Evolutionary conservation across 2,329 filamentous ascomycete species (phyloP), one percentile per base, ranked within the genome.

Genomic region (Sporothrix brunneoviolacea): DNA sequence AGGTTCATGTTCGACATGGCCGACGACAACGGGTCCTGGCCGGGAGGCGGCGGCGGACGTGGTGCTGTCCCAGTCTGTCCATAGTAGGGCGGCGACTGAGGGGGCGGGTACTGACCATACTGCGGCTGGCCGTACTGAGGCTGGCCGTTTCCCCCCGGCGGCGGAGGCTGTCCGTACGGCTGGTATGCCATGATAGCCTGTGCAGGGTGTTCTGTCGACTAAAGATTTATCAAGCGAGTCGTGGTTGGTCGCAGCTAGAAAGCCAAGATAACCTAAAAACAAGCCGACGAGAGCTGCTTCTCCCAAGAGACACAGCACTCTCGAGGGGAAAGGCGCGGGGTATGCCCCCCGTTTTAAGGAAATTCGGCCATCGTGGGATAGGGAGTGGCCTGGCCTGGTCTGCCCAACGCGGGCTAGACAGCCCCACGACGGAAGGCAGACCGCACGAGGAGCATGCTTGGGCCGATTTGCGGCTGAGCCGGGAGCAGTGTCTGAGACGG

Each of bases 1-100:
- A 54, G 48, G 28, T 18, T 54, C 52, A 54, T 54, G 45, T 36
- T 49, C n/a, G 52, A 54, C 52, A 54, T 54, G 22, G 52, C 49
- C 4, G 52, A 19, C 3, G 52, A 40, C 33, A 54, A 28, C 13
- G 35, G 48, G 12, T 54, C 52, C 10, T 48, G 52, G 21, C 50
- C 38, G 2, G 50, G 24, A 9, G 40, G 38, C 18, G 37, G 46
- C 33, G 42, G 46, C 8, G 39, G 42, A 8, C 28, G 18, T 9
- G 45, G 28, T 30, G 30, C 44, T n/a, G 44, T 12, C 15, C 33
- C 22, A 6, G 44, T 30, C 28, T 49, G 47, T 10, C 47, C 47
- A 42, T 51, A 45, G 36, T 51, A 45, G 16, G 41, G 35, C 16
- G 32, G 44, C 39, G 30, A 33, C 16, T 36, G 46, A 8, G 30